Percentiles rank a stretch among this genome's conserved stretches.
Conservation (phyloP, 495 filamentous ascomycete species). For the Neurospora sp. region DNA sequence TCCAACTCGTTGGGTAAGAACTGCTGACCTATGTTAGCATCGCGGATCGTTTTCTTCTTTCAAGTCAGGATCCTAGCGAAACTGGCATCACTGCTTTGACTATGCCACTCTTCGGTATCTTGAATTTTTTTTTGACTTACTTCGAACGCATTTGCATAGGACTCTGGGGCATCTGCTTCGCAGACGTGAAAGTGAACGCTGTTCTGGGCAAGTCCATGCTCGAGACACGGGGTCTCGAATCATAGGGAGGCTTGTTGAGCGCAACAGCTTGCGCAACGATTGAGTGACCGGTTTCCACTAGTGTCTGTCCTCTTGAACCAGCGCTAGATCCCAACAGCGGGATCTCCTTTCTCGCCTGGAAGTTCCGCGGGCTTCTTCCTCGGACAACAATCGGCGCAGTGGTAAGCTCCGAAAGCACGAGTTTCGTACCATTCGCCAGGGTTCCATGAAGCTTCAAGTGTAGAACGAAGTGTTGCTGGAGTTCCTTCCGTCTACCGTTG, state of each 20-base stretch:
- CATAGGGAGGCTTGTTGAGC: slow-evolving; percentile 39
- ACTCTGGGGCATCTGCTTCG: slow-evolving; percentile 38
- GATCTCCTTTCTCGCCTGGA: slow-evolving; percentile 67
- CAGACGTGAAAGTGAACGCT: slow-evolving; percentile 44
- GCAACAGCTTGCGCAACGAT: slow-evolving; percentile 37
- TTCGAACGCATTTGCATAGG: slow-evolving; percentile 44
- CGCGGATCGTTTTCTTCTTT: neutral
- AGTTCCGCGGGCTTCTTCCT: slow-evolving; percentile 70
- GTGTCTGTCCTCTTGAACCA: slow-evolving; percentile 50
- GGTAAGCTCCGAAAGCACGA: slow-evolving; percentile 58
- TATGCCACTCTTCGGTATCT: neutral
- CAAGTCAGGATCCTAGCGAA: neutral
- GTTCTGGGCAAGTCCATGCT: slow-evolving; percentile 40
- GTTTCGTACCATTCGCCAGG: slow-evolving; percentile 55
- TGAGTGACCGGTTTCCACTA: slow-evolving; percentile 36
- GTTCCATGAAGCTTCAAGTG: slow-evolving; percentile 65
- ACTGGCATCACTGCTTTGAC: neutral
- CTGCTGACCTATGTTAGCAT: slow-evolving; percentile 12
- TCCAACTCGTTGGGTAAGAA: slow-evolving; percentile 26
- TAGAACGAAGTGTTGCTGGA: slow-evolving; percentile 75
- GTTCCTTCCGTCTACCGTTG: slow-evolving; percentile 67
- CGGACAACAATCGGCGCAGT: slow-evolving; percentile 71
- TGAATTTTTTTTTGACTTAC: slow-evolving; percentile 23
- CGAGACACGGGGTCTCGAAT: slow-evolving; percentile 33
- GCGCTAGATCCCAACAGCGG: slow-evolving; percentile 61